These are phyloP conservation scores for Fusarium virguliforme DNA, from an alignment of 2,329 filamentous ascomycete species.

Conservation along the genomic window DNA sequence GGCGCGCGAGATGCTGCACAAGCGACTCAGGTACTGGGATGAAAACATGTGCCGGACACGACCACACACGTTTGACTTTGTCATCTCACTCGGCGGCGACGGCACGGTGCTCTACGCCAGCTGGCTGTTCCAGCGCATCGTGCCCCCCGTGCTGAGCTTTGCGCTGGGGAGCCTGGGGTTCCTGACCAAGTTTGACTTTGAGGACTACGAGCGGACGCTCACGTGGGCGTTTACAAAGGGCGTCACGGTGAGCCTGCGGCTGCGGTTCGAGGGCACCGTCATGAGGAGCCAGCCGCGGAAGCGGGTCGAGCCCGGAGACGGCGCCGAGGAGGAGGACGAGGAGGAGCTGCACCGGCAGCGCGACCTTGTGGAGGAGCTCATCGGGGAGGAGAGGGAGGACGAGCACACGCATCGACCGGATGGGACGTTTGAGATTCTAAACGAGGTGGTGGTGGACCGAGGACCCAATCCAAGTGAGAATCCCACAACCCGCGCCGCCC, in stretches of 20 bases:
- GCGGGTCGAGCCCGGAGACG: conserved; percentile 44
- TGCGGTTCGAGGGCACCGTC: conserved; percentile 93
- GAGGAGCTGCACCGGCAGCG: conserved; percentile 61
- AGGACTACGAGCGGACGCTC: conserved; percentile 78
- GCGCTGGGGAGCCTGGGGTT: conserved; percentile 93
- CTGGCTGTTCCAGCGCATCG: conserved; percentile 96
- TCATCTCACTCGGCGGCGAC: conserved; percentile 92
- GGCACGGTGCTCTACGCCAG: conserved; percentile 97
- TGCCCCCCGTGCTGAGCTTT: conserved; percentile 94
- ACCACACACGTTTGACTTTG: conserved; percentile 93
- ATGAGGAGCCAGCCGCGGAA: conserved; percentile 81
- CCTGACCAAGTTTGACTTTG: conserved; percentile 96
- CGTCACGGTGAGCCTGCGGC: conserved; percentile 87
- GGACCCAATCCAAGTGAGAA: conserved; percentile 90
- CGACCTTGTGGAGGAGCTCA: conserved; percentile 90
- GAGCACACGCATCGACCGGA: conserved; percentile 89
- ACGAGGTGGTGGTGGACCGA: conserved; percentile 96
- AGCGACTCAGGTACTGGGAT: conserved; percentile 86
- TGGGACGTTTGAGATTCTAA: conserved; percentile 89
- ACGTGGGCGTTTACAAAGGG: conserved; percentile 83
- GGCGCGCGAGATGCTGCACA: conserved; percentile 58
- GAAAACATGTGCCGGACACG: conserved; percentile 81
- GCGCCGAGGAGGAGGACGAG: conserved; percentile 56
- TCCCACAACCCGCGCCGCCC: conserved; percentile 16
- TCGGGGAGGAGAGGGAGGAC: conserved; percentile 88